A percentile compares a stretch with the other conserved stretches of the same genome.
phyloP scores from a whole-genome alignment of 2,329 filamentous ascomycete species.

The Colletotrichum tamarilloi region DNA sequence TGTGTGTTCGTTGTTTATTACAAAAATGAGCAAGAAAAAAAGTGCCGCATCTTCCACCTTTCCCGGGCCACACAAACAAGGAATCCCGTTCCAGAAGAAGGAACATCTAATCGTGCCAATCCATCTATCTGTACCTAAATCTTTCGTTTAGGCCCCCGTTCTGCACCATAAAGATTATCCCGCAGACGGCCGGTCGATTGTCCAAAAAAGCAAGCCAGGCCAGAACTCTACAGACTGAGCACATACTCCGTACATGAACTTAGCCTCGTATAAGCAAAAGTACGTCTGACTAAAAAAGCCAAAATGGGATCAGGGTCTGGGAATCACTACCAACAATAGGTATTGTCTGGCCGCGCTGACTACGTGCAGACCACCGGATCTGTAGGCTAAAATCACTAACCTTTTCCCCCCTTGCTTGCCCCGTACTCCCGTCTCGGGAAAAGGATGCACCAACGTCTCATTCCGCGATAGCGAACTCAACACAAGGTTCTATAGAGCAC shows the following conservation, averaged over 20 bases:
- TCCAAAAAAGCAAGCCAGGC: background rate
- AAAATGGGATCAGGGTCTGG: background rate
- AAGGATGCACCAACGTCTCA: background rate
- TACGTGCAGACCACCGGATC: background rate
- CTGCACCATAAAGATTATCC: background rate
- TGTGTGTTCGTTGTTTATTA: background rate
- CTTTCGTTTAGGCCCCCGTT: background rate
- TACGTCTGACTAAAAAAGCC: background rate
- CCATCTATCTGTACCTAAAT: background rate
- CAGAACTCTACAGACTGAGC: too few species aligned
- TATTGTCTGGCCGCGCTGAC: background rate
- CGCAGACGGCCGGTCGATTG: too few species aligned
- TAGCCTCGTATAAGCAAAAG: background rate
- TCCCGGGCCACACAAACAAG: background rate
- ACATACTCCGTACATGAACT: background rate
- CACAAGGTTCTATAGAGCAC: background rate
- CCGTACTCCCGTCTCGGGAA: constrained; percentile 4
- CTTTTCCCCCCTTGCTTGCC: background rate
- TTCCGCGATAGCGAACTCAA: background rate
- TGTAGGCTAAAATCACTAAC: constrained; percentile 19
- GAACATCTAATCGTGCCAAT: background rate
- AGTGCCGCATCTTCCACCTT: background rate
- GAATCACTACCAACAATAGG: background rate
- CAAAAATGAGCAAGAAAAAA: background rate
- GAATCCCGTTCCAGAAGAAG: background rate